A percentile compares a stretch with the other conserved stretches of the same genome.
Evolutionary conservation across 2,329 filamentous ascomycete species (phyloP).

Genomic region (Akanthomyces uredinophilus): DNA sequence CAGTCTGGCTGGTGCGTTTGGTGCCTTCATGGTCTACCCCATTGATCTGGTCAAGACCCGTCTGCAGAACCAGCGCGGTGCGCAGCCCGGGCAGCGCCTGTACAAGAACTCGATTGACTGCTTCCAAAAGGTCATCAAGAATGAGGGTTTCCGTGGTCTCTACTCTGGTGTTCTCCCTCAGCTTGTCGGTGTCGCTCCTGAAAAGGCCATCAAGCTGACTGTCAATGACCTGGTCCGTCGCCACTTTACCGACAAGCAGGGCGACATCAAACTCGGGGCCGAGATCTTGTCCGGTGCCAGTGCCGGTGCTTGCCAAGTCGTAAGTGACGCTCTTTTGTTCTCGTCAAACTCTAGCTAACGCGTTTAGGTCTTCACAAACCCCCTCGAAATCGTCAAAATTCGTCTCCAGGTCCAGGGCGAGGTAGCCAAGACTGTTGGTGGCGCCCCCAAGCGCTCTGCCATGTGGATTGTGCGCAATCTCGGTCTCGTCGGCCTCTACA

Average conservation of each 20-base stretch:
- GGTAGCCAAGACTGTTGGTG: slow-evolving; percentile 79
- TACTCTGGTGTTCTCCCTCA: slow-evolving; percentile 95
- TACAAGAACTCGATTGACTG: slow-evolving; percentile 99
- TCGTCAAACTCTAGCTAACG: neutral
- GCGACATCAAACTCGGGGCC: slow-evolving; percentile 62
- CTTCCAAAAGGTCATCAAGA: slow-evolving; percentile 84
- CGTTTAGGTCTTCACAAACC: slow-evolving; percentile 84
- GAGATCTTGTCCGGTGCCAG: slow-evolving; percentile 85
- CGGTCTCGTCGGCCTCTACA: slow-evolving; percentile 91
- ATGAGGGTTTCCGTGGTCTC: slow-evolving; percentile 83
- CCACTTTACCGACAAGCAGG: slow-evolving; percentile 69
- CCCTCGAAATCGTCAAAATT: slow-evolving; percentile 98
- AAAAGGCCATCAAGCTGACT: slow-evolving; percentile 98
- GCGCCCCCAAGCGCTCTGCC: slow-evolving; percentile 79
- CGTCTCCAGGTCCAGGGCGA: slow-evolving; percentile 96
- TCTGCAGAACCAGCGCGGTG: slow-evolving; percentile 91
- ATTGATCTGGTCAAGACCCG: slow-evolving; percentile 98
- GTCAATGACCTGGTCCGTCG: slow-evolving; percentile 90
- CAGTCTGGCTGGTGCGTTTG: slow-evolving; percentile 88
- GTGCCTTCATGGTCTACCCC: slow-evolving; percentile 98
- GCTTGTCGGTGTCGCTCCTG: slow-evolving; percentile 94
- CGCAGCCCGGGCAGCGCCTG: slow-evolving; percentile 74
- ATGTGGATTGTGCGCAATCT: slow-evolving; percentile 98
- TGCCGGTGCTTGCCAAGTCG: slow-evolving; percentile 92
- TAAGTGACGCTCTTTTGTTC: slow-evolving; percentile 45